A percentile compares a stretch with the other conserved stretches of the same genome.
Conservation (phyloP, 495 filamentous ascomycete genomes). For the Aspergillus conjunctus region DNA sequence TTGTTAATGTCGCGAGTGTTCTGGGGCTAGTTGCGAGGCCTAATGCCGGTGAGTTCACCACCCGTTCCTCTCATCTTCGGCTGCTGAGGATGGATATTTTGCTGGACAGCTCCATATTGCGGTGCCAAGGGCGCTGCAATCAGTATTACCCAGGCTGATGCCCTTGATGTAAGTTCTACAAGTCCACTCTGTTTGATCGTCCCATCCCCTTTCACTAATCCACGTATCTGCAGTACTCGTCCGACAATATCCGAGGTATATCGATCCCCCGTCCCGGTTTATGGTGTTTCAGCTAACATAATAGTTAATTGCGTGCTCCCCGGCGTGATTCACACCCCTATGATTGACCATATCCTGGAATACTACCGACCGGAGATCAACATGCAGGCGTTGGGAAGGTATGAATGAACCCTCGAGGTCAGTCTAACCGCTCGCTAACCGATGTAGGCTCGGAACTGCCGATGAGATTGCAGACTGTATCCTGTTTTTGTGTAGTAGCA, state of each 20-base stretch:
- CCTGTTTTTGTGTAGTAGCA: constrained; percentile 7
- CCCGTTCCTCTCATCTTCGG: no score
- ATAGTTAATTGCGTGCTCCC: constrained; percentile 3
- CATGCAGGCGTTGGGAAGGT: not conserved
- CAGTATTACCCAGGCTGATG: not conserved
- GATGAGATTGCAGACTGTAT: constrained; percentile 3
- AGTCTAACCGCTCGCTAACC: not conserved
- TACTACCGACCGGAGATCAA: constrained; percentile 3
- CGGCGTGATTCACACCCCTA: not conserved
- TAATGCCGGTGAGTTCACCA: not conserved
- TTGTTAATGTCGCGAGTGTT: not conserved
- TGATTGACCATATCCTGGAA: not conserved
- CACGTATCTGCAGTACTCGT: not conserved
- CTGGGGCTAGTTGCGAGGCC: not conserved
- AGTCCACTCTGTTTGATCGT: not conserved
- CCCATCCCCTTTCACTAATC: not conserved
- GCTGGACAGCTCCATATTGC: constrained; percentile 1
- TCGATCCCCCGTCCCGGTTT: not conserved
- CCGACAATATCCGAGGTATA: constrained; percentile 6
- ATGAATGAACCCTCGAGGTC: not conserved
- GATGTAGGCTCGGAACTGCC: not conserved
- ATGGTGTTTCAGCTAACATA: not conserved
- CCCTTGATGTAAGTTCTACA: constrained; percentile 1
- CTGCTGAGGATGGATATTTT: no score
- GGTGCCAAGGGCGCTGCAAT: not conserved